These are phyloP conservation scores for Dictyostelium firmibasis DNA, from an alignment of 78 protist species.

Conservation along the genomic window DNA sequence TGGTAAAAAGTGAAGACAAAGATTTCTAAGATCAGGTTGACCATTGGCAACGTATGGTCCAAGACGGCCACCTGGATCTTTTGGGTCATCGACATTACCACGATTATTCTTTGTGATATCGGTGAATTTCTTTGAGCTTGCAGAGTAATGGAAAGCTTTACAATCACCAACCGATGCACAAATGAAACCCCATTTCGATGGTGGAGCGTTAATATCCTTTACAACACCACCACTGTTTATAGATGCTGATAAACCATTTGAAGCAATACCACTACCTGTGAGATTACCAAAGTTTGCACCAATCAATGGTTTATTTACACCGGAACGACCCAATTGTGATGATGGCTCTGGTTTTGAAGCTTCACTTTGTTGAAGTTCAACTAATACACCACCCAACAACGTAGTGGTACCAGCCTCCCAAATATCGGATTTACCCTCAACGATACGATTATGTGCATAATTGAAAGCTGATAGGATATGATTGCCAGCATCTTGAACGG, in stretches of 20 bases:
- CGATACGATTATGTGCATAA: slow-evolving; percentile 71
- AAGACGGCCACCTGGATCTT: slow-evolving; percentile 85
- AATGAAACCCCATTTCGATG: slow-evolving; percentile 78
- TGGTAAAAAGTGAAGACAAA: slow-evolving; percentile 57
- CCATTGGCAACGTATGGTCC: slow-evolving; percentile 85
- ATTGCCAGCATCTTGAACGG: slow-evolving; percentile 79
- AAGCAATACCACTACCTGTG: neutral
- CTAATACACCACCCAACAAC: slow-evolving; percentile 77
- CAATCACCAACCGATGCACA: slow-evolving; percentile 83
- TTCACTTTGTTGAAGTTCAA: slow-evolving; percentile 28
- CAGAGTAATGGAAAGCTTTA: slow-evolving; percentile 68
- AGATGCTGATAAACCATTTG: neutral
- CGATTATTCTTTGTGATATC: slow-evolving; percentile 83
- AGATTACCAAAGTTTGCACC: neutral
- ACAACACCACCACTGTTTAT: neutral
- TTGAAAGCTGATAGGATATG: slow-evolving; percentile 73
- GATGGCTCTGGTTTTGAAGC: neutral
- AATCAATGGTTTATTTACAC: neutral
- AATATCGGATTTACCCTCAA: slow-evolving; percentile 70
- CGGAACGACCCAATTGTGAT: neutral
- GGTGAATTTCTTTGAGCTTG: slow-evolving; percentile 37
- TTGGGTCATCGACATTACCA: slow-evolving; percentile 74
- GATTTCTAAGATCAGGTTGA: slow-evolving; percentile 84
- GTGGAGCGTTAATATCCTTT: neutral
- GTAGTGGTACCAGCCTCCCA: slow-evolving; percentile 88